Base-by-base conservation (phyloP, 805 yeast genomes). In the Cyberlindnera mycetangii region DNA sequence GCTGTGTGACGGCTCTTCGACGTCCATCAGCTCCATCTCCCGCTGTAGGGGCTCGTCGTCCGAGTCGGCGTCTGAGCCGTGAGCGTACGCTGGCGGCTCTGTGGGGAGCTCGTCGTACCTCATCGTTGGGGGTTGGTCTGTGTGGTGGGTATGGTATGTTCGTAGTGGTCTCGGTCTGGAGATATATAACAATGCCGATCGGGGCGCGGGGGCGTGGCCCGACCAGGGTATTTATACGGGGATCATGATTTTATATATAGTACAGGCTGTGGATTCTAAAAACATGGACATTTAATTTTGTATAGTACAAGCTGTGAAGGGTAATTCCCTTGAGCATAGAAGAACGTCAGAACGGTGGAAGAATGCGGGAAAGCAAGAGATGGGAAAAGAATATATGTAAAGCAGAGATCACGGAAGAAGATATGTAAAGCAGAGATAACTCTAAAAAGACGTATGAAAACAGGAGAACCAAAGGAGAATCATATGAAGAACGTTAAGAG, bases 21-120 rank as follows among this genome's bases (percentile, higher is more conserved):
- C 38, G 24, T 74, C 78, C 8, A 76, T 63, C 24, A 32, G 10
- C 44, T 74, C 78, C 60, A 77, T 69, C 48, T 66, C 69, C 38
- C 41, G 44, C 16, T 28, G 51, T 28, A 48, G 36, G 28, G 49
- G 31, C 41, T 36, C 38, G 22, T 38, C 38, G 9, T 15, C 38
- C n/a, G n/a, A 28, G 19, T 22, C 30, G 30, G 21, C 38, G 14
- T 22, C n/a, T 10, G 38, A 35, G 19, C 24, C 38, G 9, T 20
- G 31, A 5, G 7, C 19, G 19, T 60, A 56, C 7, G 53, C 30
- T 22, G 71, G 69, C 32, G 65, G 47, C 27, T 42, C 44, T 15
- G 39, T 34, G 3, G 44, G 39, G 14, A 40, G 39, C 30, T 34
- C 44, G 11, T 47, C 47, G 37, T 45, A 43, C 7, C 43, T 12